phyloP scores from a whole-genome alignment of 73 alveolate genomes.

The Paramecium caudatum region DNA sequence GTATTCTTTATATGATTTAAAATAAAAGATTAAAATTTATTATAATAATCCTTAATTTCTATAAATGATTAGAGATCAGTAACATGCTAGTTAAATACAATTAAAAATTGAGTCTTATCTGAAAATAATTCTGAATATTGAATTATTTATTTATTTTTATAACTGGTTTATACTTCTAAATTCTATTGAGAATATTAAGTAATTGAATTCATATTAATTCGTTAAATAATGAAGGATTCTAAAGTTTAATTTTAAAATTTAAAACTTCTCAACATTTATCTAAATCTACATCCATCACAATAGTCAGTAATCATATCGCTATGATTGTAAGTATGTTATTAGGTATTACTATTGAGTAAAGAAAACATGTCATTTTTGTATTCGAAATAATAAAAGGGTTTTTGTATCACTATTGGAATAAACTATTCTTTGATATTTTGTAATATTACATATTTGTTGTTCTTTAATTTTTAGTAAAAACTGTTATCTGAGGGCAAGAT shows the following conservation, averaged over 20 bases:
- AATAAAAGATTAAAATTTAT: not conserved
- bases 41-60: constrained; percentile 5
- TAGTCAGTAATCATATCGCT: not conserved
- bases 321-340: not conserved
- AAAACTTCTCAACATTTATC: constrained; percentile 6
- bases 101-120: not conserved
- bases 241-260: not conserved
- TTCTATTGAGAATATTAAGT: not conserved
- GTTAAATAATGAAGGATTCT: not conserved
- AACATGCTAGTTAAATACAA: not conserved
- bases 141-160: not conserved
- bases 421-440: not conserved
- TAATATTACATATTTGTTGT: not conserved
- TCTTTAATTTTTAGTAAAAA: not conserved
- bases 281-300: not conserved
- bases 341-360: not conserved
- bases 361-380: not conserved
- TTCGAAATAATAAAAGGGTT: constrained; percentile 43
- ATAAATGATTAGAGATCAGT: not conserved
- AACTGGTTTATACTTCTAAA: not conserved
- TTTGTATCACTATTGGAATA: constrained; percentile 17
- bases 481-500: constrained; percentile 4
- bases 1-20: constrained; percentile 8
- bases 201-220: not conserved
- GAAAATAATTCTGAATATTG: constrained; percentile 15